Conservation (phyloP, 768 basidiomycete species). For the Suillus bovinus region DNA sequence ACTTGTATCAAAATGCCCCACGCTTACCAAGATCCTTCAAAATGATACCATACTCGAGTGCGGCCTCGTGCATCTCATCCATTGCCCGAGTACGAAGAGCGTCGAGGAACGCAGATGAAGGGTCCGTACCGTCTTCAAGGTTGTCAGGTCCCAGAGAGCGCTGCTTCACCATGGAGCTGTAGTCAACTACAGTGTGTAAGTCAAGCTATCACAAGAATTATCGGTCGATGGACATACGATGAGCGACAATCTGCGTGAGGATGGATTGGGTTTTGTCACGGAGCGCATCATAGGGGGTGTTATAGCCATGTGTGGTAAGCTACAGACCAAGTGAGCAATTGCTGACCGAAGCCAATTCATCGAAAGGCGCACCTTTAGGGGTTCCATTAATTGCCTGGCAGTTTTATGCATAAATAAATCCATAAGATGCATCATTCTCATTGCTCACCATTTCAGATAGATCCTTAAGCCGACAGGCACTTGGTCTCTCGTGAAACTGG, state of each 20-base stretch:
- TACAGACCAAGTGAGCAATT: slow-evolving; percentile 44
- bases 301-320: slow-evolving; percentile 82
- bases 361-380: slow-evolving; percentile 40
- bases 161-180: slow-evolving; percentile 72
- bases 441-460: slow-evolving; percentile 72
- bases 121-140: slow-evolving; percentile 67
- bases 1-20: background rate
- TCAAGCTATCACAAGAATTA: slow-evolving; percentile 2
- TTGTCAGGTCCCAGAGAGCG: slow-evolving; percentile 76
- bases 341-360: slow-evolving; percentile 25
- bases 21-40: slow-evolving; percentile 72
- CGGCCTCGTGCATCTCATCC: slow-evolving; percentile 83
- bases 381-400: slow-evolving; percentile 49
- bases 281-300: slow-evolving; percentile 78
- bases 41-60: slow-evolving; percentile 81
- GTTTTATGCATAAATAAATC: background rate
- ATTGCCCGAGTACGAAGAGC: slow-evolving; percentile 80
- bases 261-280: slow-evolving; percentile 86
- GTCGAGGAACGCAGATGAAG: slow-evolving; percentile 77
- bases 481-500: slow-evolving; percentile 81
- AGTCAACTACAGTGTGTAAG: slow-evolving; percentile 41
- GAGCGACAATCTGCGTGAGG: slow-evolving; percentile 82
- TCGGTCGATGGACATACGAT: slow-evolving; percentile 58
- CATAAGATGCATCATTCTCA: background rate
- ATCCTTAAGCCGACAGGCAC: slow-evolving; percentile 83